Percentiles rank a stretch among this genome's conserved stretches.
Evolutionary conservation across 352 stramenopile species (phyloP).

Genomic region (Pythium phragmitis): DNA sequence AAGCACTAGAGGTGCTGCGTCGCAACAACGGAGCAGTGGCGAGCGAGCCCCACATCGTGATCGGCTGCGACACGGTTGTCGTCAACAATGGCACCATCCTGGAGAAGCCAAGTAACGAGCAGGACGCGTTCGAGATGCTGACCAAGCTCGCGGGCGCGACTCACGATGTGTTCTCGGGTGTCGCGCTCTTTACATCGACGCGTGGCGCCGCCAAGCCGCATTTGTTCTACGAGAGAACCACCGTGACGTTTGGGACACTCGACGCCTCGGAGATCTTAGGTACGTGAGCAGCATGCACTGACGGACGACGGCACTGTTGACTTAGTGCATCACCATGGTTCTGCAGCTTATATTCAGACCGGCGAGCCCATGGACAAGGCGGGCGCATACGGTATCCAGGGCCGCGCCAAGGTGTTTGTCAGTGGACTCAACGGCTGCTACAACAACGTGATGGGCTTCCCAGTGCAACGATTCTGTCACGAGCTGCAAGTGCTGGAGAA

Average conservation of each 20-base stretch:
- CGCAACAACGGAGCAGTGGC: slow-evolving; percentile 29
- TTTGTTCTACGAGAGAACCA: slow-evolving; percentile 72
- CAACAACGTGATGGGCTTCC: slow-evolving; percentile 92
- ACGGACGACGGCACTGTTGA: not conserved
- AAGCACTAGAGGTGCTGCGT: slow-evolving; percentile 69
- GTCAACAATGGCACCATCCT: slow-evolving; percentile 84
- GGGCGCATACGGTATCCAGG: slow-evolving; percentile 90
- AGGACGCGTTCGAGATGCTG: slow-evolving; percentile 83
- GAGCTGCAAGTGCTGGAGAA: slow-evolving; percentile 51
- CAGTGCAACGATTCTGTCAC: slow-evolving; percentile 73
- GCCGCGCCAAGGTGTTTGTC: slow-evolving; percentile 78
- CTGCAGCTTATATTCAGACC: slow-evolving; percentile 83
- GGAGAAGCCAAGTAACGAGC: slow-evolving; percentile 85
- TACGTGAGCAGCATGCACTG: slow-evolving; percentile 15
- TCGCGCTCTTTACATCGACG: slow-evolving; percentile 66
- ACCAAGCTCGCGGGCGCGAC: slow-evolving; percentile 57
- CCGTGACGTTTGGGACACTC: slow-evolving; percentile 55
- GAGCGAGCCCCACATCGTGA: slow-evolving; percentile 43
- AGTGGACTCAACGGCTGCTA: slow-evolving; percentile 79
- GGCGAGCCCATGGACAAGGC: slow-evolving; percentile 93
- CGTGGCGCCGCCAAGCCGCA: slow-evolving; percentile 46
- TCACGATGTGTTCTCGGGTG: slow-evolving; percentile 88
- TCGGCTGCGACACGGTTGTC: slow-evolving; percentile 89
- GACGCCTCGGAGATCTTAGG: slow-evolving; percentile 58
- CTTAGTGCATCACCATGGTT: not conserved